Evolutionary conservation across 305 asterid species (phyloP).

Genomic region (Plantago coronopus): DNA sequence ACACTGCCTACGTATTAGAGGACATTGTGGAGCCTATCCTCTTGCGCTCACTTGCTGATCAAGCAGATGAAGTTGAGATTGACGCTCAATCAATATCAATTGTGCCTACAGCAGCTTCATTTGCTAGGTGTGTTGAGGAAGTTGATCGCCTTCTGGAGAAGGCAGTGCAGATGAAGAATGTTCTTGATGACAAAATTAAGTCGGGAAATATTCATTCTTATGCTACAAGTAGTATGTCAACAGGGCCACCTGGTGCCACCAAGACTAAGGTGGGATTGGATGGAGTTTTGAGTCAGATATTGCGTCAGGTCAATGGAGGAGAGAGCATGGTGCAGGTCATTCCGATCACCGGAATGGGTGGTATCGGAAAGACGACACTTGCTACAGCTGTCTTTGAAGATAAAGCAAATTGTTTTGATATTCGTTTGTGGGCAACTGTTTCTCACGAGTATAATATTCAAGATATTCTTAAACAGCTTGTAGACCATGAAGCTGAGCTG

Average conservation of each 20-base stretch:
- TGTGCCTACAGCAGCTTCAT: no score
- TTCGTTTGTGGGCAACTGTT: conserved; percentile 2
- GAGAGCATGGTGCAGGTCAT: not conserved
- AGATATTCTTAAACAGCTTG: not conserved
- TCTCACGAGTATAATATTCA: not conserved
- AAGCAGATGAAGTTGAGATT: not conserved
- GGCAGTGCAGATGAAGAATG: not conserved
- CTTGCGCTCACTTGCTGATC: not conserved
- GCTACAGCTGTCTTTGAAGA: conserved; percentile 1
- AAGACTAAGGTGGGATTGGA: not conserved
- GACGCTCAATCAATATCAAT: not conserved
- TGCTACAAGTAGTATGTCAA: not conserved
- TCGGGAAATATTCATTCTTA: not conserved
- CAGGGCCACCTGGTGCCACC: not conserved
- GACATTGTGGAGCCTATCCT: not conserved
- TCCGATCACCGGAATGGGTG: conserved; percentile 4
- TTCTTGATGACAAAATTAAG: not conserved
- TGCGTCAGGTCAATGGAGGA: not conserved
- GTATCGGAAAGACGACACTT: conserved; percentile 3
- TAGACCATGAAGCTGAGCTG: not conserved
- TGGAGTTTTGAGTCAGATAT: not conserved
- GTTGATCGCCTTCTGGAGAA: not conserved
- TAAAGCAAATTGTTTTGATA: not conserved
- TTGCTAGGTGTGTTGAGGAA: not conserved
- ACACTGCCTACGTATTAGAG: not conserved